A percentile compares a stretch with the other conserved stretches of the same genome.
These are phyloP conservation scores for Yarrowia galli DNA, from an alignment of 1,139 yeast species.

Conservation along the genomic window DNA sequence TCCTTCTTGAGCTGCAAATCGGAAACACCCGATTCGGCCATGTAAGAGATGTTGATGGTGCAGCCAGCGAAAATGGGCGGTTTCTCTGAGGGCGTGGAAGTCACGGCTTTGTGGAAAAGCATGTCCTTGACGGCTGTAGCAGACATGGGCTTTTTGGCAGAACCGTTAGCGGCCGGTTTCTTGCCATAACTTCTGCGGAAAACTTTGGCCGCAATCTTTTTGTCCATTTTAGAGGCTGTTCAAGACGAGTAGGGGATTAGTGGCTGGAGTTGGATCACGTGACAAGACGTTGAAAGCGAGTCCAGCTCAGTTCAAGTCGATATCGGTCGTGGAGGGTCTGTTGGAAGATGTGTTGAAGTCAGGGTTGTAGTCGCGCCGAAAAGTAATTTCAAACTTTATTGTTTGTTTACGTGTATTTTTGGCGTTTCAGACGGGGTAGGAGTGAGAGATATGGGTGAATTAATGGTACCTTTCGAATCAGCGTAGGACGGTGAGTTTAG, in stretches of 20 bases:
- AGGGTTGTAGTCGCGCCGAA: neutral
- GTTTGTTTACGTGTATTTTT: conserved; percentile 2
- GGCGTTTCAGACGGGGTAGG: neutral
- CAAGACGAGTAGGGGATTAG: neutral
- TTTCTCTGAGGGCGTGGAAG: neutral
- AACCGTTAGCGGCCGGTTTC: neutral
- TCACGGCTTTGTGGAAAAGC: conserved; percentile 1
- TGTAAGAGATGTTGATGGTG: conserved; percentile 32
- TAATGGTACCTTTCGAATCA: neutral
- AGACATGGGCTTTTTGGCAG: neutral
- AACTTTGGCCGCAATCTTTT: conserved; percentile 18
- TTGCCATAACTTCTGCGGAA: conserved; percentile 6
- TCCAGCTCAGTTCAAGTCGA: neutral
- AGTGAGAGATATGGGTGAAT: too few relatives aligned
- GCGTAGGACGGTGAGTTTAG: neutral
- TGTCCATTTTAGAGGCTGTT: conserved; percentile 15
- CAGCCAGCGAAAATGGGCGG: conserved; percentile 12
- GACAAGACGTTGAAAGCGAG: neutral
- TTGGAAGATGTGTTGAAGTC: neutral
- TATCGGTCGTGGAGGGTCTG: neutral
- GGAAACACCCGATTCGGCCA: conserved; percentile 22
- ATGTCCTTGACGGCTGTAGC: conserved; percentile 25
- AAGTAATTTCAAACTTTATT: neutral
- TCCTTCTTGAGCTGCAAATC: conserved; percentile 36
- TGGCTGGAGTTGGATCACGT: neutral